These are phyloP conservation scores for Cytospora paraplurivora DNA, from an alignment of 2,329 filamentous ascomycete species.

Conservation along the genomic window DNA sequence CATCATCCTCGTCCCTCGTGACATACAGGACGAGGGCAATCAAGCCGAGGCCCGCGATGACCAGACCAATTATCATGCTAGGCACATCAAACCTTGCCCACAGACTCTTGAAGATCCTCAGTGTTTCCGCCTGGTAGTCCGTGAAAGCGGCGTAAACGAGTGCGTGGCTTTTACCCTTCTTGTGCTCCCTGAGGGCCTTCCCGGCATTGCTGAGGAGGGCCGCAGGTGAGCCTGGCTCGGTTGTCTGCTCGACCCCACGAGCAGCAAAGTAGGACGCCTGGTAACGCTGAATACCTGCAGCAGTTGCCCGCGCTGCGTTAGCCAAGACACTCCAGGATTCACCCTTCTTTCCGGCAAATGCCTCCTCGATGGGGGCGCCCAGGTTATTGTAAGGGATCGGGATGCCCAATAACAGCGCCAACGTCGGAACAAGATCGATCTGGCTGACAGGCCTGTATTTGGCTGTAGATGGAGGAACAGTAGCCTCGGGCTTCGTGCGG, in stretches of 20 bases:
- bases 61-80: conserved; percentile 81
- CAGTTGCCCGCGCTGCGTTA: conserved; percentile 72
- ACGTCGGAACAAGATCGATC: conserved; percentile 92
- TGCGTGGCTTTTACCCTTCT: conserved; percentile 40
- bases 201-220: conserved; percentile 61
- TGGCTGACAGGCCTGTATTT: conserved; percentile 78
- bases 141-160: conserved; percentile 61
- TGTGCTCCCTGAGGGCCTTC: conserved; percentile 38
- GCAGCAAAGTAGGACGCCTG: conserved; percentile 79
- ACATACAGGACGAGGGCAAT: conserved; percentile 73
- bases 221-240: conserved; percentile 55
- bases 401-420: conserved; percentile 83
- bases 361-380: conserved; percentile 89
- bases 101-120: conserved; percentile 76
- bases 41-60: conserved; percentile 69
- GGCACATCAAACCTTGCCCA: conserved; percentile 92
- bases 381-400: conserved; percentile 97
- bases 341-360: conserved; percentile 73
- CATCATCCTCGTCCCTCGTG: conserved; percentile 57
- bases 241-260: conserved; percentile 65
- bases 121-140: conserved; percentile 75
- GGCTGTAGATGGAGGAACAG: conserved; percentile 66
- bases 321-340: conserved; percentile 77
- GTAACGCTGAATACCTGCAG: conserved; percentile 87
- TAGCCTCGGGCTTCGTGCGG: conserved; percentile 63